Evolutionary conservation across 129 eudicot genomes (phyloP).

Genomic region (Scalesia atractyloides): DNA sequence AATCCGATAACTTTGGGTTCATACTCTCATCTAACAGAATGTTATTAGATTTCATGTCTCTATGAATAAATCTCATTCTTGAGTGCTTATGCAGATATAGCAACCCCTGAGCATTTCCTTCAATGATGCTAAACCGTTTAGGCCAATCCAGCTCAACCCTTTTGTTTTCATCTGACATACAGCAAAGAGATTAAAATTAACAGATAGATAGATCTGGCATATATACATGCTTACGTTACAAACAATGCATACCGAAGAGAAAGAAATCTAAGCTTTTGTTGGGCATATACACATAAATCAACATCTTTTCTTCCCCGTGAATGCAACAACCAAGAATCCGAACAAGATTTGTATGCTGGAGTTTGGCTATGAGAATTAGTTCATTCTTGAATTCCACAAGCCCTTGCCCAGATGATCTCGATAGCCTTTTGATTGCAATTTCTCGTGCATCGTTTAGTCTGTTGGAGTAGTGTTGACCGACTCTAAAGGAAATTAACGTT

Average conservation of each 20-base stretch:
- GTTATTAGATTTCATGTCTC: conserved; percentile 51
- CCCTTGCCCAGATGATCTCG: conserved; percentile 41
- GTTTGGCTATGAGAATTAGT: conserved; percentile 37
- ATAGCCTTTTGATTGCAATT: conserved; percentile 42
- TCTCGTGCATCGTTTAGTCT: conserved; percentile 21
- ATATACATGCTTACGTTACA: not conserved
- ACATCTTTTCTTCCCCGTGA: conserved; percentile 33
- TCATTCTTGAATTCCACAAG: conserved; percentile 44
- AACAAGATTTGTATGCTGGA: conserved; percentile 44
- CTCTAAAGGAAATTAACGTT: too few relatives aligned
- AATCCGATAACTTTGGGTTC: conserved; percentile 13
- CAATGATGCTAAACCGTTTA: conserved; percentile 12
- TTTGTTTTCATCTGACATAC: conserved; percentile 1
- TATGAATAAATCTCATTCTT: conserved; percentile 59
- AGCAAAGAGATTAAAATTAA: not conserved
- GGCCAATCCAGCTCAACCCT: conserved; percentile 6
- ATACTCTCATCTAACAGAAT: conserved; percentile 13
- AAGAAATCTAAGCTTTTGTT: conserved; percentile 37
- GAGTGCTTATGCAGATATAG: conserved; percentile 64
- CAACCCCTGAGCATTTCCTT: conserved; percentile 59
- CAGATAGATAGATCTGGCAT: not conserved
- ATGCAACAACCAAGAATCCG: conserved; percentile 45
- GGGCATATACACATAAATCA: conserved; percentile 33
- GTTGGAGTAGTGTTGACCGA: too few relatives aligned
- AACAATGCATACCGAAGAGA: conserved; percentile 17